Percentiles rank a stretch among this genome's conserved stretches.
phyloP scores from a whole-genome alignment of 2,329 filamentous ascomycete genomes.

The Pezicula radicicola region DNA sequence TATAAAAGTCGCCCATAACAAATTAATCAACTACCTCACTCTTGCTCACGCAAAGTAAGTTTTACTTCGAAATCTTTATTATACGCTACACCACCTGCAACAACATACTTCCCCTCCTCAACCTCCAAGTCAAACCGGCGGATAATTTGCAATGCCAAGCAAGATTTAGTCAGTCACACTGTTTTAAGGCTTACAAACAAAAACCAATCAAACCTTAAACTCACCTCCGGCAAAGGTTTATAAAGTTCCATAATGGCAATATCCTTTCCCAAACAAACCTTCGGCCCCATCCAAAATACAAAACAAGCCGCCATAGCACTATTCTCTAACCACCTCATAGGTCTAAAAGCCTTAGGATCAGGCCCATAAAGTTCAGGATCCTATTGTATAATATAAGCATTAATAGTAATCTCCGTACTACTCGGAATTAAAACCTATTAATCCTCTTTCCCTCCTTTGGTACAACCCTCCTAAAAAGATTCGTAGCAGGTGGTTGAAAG shows the following conservation, averaged over 20 bases:
- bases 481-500: too few species aligned
- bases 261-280: conserved; percentile 22
- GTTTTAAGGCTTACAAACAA: too few species aligned
- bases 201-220: not conserved
- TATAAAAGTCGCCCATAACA: too few species aligned
- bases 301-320: conserved; percentile 7
- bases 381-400: conserved; percentile 52
- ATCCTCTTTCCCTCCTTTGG: too few species aligned
- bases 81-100: conserved; percentile 17
- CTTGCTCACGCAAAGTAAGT: not conserved
- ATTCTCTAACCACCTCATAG: conserved; percentile 48
- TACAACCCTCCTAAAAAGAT: too few species aligned
- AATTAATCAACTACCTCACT: too few species aligned
- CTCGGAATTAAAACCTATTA: not conserved
- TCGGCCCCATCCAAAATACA: conserved; percentile 17
- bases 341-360: conserved; percentile 49
- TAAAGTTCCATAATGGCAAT: conserved; percentile 22
- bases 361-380: conserved; percentile 45
- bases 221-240: conserved; percentile 19
- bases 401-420: conserved; percentile 43
- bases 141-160: not conserved
- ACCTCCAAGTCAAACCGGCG: conserved; percentile 16
- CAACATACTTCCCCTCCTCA: conserved; percentile 12
- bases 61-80: conserved; percentile 14
- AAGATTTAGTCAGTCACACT: not conserved